Percentiles rank a stretch among this genome's conserved stretches.
Evolutionary conservation across 192 early-diverging fungal genomes (phyloP).

Genomic region (Rhizophagus sp.): DNA sequence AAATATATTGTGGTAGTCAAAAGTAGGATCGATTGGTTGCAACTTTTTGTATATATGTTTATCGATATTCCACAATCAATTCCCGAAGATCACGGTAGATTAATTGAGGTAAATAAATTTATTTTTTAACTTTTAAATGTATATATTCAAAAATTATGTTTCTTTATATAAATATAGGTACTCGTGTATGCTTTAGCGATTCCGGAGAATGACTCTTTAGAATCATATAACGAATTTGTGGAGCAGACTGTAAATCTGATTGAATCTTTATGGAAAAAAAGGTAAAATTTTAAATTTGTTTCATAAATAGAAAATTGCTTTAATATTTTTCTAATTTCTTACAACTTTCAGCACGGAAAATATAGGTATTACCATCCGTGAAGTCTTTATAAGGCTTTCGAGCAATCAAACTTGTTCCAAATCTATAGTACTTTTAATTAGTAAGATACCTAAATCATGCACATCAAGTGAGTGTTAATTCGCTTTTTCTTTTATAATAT

Average conservation of each 20-base stretch:
- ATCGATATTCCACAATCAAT: neutral
- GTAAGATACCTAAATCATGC: neutral
- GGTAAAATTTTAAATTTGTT: neutral
- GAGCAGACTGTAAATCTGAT: neutral
- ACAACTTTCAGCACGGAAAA: neutral
- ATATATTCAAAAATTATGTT: neutral
- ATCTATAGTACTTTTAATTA: slow-evolving; percentile 2
- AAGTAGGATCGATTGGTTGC: neutral
- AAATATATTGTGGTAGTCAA: neutral
- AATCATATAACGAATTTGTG: neutral
- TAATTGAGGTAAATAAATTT: slow-evolving; percentile 6
- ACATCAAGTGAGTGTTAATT: neutral
- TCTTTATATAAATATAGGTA: neutral
- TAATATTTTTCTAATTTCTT: neutral
- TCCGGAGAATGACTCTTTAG: neutral
- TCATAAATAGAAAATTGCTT: neutral
- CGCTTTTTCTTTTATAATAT: neutral
- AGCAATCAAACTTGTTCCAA: neutral
- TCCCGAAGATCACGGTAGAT: neutral
- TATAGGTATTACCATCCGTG: neutral
- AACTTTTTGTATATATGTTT: slow-evolving; percentile 12
- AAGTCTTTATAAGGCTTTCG: slow-evolving; percentile 11
- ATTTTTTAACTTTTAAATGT: neutral
- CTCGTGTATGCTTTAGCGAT: neutral
- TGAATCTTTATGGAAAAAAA: neutral